Percentiles rank a stretch among this genome's conserved stretches.
Evolutionary conservation across 768 basidiomycete genomes (phyloP).

Genomic region (Suillus subalutaceus): DNA sequence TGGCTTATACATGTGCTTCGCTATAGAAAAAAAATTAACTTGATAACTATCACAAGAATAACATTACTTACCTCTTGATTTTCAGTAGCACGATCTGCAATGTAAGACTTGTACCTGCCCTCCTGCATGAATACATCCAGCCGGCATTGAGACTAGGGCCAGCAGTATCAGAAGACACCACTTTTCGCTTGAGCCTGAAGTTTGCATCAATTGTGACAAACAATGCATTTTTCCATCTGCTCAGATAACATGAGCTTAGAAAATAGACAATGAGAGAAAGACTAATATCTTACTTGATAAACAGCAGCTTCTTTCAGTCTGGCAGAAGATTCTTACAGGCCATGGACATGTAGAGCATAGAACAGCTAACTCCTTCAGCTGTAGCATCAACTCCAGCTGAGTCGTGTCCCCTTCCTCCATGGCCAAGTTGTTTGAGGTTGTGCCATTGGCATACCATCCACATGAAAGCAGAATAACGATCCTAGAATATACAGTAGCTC

Average conservation of each 20-base stretch:
- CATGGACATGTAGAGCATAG: constrained; percentile 32
- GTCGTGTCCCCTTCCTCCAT: constrained; percentile 25
- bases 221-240: constrained; percentile 30
- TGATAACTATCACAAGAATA: no score
- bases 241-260: not conserved
- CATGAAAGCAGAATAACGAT: constrained; percentile 15
- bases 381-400: not conserved
- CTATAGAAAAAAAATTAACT: constrained; percentile 7
- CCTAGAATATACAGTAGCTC: constrained; percentile 7
- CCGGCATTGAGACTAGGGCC: constrained; percentile 35
- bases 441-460: constrained; percentile 19
- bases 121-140: constrained; percentile 30
- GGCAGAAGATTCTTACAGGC: constrained; percentile 21
- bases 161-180: constrained; percentile 24
- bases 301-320: constrained; percentile 5
- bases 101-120: constrained; percentile 17
- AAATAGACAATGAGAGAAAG: not conserved
- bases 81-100: constrained; percentile 18
- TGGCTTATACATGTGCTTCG: constrained; percentile 24
- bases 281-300: not conserved
- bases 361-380: constrained; percentile 21
- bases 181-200: constrained; percentile 32
- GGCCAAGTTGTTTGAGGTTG: constrained; percentile 27
- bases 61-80: not conserved
- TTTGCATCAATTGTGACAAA: constrained; percentile 36